Evolutionary conservation across 2,329 filamentous ascomycete genomes (phyloP), one percentile per base, ranked within the genome.

Genomic region (Penicillium hesseltinei): DNA sequence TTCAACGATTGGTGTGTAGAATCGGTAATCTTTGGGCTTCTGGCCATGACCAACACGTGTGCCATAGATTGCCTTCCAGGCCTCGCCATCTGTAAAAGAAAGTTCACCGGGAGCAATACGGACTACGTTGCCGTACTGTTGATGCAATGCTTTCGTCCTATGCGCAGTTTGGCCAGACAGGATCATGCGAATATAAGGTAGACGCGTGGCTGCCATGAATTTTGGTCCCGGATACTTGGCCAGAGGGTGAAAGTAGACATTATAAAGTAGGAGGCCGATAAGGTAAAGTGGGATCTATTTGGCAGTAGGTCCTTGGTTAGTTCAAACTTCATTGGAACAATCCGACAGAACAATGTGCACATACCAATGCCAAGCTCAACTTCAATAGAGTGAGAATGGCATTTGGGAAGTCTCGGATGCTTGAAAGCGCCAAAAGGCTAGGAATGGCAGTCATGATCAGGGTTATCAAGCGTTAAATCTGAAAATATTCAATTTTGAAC

Each of bases 171-270:
- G 44, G 1, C 70, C 70, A 17, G 51, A 44, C 7, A 65, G 11
- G 1, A 54, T 39, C 36, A 54, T 36, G 25, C 38, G 56, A 7
- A 62, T 48, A 35, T 67, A 68, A 17, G 64, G 61, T 15, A 71
- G 39, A 4, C 63, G 62, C n/a, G 64, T 65, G 15, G 66, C 66
- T 21, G 61, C 57, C 54, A 63, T 61, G 8, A 52, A 54, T 29
- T 54, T 62, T 3, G 71, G 71, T 4, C 71, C 71, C 0, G 71
- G 70, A n/a, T 64, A 69, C 10, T 60, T 52, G 15, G 62, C 39
- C 9, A 73, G 56, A 10, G 71, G 71, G 51, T 73, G 71, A 25
- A 72, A 65, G 55, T 60, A 71, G 10, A 69, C 31, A 59, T 72
- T 72, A 57, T 72, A 72, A 19, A 67, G 43, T 11, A 60, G 15